Conservation (phyloP, 768 basidiomycete genomes). For the Tulasnella sp. region DNA sequence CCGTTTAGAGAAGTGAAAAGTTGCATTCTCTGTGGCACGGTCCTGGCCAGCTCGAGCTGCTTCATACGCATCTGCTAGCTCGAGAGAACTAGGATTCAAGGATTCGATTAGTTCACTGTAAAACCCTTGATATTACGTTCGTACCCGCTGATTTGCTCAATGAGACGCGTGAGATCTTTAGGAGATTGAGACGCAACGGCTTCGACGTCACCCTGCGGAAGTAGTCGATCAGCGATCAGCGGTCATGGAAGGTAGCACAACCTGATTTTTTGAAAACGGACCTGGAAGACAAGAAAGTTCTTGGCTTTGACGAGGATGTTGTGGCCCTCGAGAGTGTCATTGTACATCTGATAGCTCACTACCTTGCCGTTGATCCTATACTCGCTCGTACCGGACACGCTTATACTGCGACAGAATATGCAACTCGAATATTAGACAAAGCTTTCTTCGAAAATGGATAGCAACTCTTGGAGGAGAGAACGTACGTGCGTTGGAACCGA, state of each 20-base stretch:
- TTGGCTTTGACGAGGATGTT: conserved; percentile 98
- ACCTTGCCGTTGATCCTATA: conserved; percentile 75
- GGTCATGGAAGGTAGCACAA: no score
- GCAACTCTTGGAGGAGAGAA: neutral
- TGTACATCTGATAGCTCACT: conserved; percentile 84
- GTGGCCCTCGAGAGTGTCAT: conserved; percentile 72
- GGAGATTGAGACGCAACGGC: conserved; percentile 93
- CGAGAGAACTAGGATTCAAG: conserved; percentile 47
- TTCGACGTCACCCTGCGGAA: conserved; percentile 73
- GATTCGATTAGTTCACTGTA: neutral
- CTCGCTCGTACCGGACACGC: conserved; percentile 76
- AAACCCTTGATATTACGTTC: conserved; percentile 13
- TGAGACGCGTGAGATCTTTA: conserved; percentile 75
- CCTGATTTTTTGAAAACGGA: no score
- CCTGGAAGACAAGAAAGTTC: conserved; percentile 96
- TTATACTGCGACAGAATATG: conserved; percentile 60
- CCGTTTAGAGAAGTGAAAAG: conserved; percentile 88
- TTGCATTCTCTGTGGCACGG: conserved; percentile 86
- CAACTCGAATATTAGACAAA: no score
- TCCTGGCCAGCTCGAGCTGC: conserved; percentile 79
- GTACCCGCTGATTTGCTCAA: conserved; percentile 90
- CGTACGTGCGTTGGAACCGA: conserved; percentile 81
- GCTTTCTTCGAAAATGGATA: no score
- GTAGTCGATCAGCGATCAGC: neutral
- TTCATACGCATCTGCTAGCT: conserved; percentile 81